Conservation (phyloP, 2,329 filamentous ascomycete genomes). For the Xenosphaeropsis pyriputrescens region DNA sequence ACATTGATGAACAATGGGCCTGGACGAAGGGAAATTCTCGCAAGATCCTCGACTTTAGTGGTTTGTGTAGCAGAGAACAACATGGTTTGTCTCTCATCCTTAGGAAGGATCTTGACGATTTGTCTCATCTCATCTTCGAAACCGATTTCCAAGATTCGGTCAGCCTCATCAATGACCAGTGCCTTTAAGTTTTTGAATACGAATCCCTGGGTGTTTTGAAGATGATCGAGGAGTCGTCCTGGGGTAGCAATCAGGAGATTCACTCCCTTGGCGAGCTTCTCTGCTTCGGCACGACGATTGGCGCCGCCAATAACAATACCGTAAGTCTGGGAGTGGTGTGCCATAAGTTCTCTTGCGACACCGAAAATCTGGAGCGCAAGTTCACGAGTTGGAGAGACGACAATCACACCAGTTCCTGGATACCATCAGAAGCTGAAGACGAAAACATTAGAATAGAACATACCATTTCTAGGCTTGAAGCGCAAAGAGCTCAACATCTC, state of each 20-base stretch:
- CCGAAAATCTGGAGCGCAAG: slow-evolving; percentile 92
- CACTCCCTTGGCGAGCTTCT: slow-evolving; percentile 87
- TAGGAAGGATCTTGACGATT: slow-evolving; percentile 87
- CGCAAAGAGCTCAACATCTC: slow-evolving; percentile 83
- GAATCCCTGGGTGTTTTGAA: slow-evolving; percentile 84
- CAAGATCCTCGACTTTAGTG: slow-evolving; percentile 94
- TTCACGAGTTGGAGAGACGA: slow-evolving; percentile 88
- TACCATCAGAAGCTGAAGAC: too few species aligned
- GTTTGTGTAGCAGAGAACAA: slow-evolving; percentile 98
- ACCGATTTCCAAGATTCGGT: slow-evolving; percentile 89
- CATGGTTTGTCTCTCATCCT: slow-evolving; percentile 82
- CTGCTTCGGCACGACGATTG: slow-evolving; percentile 77
- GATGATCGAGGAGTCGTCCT: slow-evolving; percentile 80
- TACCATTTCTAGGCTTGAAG: slow-evolving; percentile 86
- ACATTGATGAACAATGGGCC: slow-evolving; percentile 96
- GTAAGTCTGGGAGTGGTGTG: slow-evolving; percentile 84
- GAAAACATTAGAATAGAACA: too few species aligned
- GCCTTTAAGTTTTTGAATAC: slow-evolving; percentile 86
- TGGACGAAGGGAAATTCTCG: slow-evolving; percentile 78
- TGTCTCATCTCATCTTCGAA: slow-evolving; percentile 98
- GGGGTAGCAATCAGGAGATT: slow-evolving; percentile 92
- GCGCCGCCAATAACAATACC: slow-evolving; percentile 95
- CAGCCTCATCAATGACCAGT: slow-evolving; percentile 90
- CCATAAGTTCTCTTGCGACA: slow-evolving; percentile 85
- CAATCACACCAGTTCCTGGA: slow-evolving; percentile 59